Conservation (phyloP, 2,329 filamentous ascomycete species). For the Biscogniauxia marginata region DNA sequence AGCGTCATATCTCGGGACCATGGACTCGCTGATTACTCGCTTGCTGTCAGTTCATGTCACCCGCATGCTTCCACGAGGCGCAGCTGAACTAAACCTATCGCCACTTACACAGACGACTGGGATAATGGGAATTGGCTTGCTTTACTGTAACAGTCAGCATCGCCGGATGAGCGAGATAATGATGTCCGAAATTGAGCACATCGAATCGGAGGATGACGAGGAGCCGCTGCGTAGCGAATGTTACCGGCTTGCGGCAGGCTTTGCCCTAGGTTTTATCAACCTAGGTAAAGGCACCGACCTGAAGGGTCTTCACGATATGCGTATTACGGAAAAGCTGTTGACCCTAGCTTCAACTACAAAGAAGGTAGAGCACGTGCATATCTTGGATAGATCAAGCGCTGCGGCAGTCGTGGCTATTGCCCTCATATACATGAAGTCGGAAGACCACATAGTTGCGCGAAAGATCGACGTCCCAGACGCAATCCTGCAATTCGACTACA, state of each 20-base stretch:
- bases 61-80: conserved; percentile 85
- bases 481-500: conserved; percentile 88
- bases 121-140: conserved; percentile 91
- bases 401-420: conserved; percentile 89
- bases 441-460: conserved; percentile 78
- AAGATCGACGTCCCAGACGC: conserved; percentile 95
- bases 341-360: conserved; percentile 84
- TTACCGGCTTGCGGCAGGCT: conserved; percentile 92
- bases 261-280: conserved; percentile 92
- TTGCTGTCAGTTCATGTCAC: conserved; percentile 95
- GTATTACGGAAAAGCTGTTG: conserved; percentile 82
- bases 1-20: conserved; percentile 91
- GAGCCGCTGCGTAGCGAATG: conserved; percentile 88
- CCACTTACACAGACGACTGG: conserved; percentile 92
- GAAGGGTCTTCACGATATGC: conserved; percentile 89
- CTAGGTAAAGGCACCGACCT: conserved; percentile 86
- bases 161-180: conserved; percentile 98
- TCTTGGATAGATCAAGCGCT: conserved; percentile 88
- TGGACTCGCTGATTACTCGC: conserved; percentile 93
- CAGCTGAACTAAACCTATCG: conserved; percentile 91
- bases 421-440: conserved; percentile 96
- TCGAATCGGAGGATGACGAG: conserved; percentile 77
- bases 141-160: conserved; percentile 95
- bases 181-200: conserved; percentile 92
- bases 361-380: conserved; percentile 86